These are phyloP conservation scores for Poteriospumella lacustris DNA, from an alignment of 108 stramenopile species.

Conservation along the genomic window DNA sequence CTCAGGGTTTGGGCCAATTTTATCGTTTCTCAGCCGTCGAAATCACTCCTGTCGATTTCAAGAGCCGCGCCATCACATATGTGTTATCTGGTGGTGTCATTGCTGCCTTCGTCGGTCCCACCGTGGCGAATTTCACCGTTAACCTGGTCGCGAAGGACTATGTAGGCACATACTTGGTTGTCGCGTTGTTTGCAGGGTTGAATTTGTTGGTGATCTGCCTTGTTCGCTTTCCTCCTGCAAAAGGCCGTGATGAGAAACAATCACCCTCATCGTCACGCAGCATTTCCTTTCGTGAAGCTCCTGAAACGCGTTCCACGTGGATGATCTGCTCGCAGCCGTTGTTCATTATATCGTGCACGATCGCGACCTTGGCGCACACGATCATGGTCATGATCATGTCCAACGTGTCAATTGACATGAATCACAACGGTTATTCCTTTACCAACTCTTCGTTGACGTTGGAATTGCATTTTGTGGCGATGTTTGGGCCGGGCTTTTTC, in stretches of 20 bases:
- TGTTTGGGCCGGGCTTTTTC: slow-evolving; percentile 20
- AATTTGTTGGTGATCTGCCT: neutral
- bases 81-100: slow-evolving; percentile 26
- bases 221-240: neutral
- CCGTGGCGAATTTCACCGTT: neutral
- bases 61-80: slow-evolving; percentile 1
- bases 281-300: neutral
- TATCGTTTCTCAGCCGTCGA: slow-evolving; percentile 31
- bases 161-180: neutral
- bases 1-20: slow-evolving; percentile 32
- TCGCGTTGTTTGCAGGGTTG: neutral
- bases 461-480: slow-evolving; percentile 31
- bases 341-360: neutral
- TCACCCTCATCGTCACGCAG: neutral
- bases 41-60: neutral
- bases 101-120: slow-evolving; percentile 29
- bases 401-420: slow-evolving; percentile 1
- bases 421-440: neutral
- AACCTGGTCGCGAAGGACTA: neutral
- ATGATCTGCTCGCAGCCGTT: neutral
- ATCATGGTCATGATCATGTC: slow-evolving; percentile 34
- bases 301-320: neutral
- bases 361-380: slow-evolving; percentile 31
- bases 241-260: neutral
- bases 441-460: neutral